phyloP scores from a whole-genome alignment of 2,329 filamentous ascomycete genomes.

The Ophiostoma novo-ulmi region DNA sequence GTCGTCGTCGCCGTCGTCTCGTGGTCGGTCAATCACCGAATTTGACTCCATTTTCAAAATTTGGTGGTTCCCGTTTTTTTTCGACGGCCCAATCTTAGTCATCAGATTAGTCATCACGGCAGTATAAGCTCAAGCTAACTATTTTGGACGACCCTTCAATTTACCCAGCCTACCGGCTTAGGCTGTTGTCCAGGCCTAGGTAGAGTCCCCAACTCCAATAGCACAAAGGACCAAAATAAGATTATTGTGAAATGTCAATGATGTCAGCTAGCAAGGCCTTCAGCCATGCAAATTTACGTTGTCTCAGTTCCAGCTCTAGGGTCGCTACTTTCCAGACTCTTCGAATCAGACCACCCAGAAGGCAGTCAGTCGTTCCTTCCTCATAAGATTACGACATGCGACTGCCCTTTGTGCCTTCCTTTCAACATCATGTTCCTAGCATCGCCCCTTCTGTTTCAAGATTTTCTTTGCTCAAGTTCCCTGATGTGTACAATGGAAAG shows the following conservation, averaged over 20 bases:
- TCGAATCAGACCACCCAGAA: too few species aligned
- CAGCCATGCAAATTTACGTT: too few species aligned
- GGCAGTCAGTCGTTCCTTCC: too few species aligned
- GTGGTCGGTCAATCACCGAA: neutral
- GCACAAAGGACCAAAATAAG: neutral
- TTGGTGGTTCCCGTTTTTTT: conserved; percentile 4
- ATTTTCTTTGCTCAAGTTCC: neutral
- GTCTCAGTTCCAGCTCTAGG: too few species aligned
- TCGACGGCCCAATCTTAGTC: neutral
- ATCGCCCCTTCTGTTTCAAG: neutral
- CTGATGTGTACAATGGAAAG: neutral
- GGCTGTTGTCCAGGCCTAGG: too few species aligned
- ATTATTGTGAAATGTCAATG: neutral
- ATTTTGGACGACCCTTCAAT: neutral
- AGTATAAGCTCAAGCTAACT: neutral
- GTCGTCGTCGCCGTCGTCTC: neutral
- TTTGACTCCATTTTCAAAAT: neutral
- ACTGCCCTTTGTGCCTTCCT: neutral
- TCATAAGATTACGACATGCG: neutral
- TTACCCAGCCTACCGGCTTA: neutral
- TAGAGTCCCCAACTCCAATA: neutral
- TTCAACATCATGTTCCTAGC: neutral
- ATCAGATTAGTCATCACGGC: neutral
- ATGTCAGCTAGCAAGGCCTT: neutral
- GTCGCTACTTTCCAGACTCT: too few species aligned